Evolutionary conservation across 345 rosid genomes (phyloP), one percentile per base, ranked within the genome.

Genomic region (Salix exigua): DNA sequence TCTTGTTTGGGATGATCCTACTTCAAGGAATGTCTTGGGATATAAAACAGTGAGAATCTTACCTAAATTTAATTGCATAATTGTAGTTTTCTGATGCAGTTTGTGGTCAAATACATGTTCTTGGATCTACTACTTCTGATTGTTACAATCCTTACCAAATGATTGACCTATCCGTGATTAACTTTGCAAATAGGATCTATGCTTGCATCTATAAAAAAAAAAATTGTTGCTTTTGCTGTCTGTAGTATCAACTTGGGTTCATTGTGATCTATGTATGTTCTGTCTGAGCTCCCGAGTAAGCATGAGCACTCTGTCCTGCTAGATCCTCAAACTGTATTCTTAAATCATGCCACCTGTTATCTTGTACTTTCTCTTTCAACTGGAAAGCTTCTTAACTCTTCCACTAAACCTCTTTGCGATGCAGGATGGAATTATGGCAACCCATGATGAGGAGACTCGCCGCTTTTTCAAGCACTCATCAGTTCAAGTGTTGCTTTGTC

Each of bases 401-500:
- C 51, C 30, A 9, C 71, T 68, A 18, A 60, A 50, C 16, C 35
- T 70, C 28, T 25, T 50, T 61, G 21, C n/a, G 37, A 67, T 84
- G 82, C 88, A 95, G 99, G 98, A 93, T 88, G 99, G 99, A 44
- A 75, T 90, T 66, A 95, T 95, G 99, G 85, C 71, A 71, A 95
- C 99, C n/a, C 99, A 95, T 78, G 99, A 95, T 73, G 99, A 95
- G 87, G 99, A 95, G 87, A 95, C 97, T 70, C 97, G 97, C 26
- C 89, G 90, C 16, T 93, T 87, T 85, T 95, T 95, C 86, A 95
- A 95, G 83, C 88, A 88, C 80, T 95, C 99, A 5, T 95, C 99
- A 17, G 98, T 95, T 79, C 93, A 89, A 76, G 97, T 95, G 77
- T 84, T 95, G 70, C 94, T 95, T 44, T 95, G 99, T 80, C 97